These are phyloP conservation scores for Shiraia sp. DNA, from an alignment of 2,329 filamentous ascomycete species.

Conservation along the genomic window DNA sequence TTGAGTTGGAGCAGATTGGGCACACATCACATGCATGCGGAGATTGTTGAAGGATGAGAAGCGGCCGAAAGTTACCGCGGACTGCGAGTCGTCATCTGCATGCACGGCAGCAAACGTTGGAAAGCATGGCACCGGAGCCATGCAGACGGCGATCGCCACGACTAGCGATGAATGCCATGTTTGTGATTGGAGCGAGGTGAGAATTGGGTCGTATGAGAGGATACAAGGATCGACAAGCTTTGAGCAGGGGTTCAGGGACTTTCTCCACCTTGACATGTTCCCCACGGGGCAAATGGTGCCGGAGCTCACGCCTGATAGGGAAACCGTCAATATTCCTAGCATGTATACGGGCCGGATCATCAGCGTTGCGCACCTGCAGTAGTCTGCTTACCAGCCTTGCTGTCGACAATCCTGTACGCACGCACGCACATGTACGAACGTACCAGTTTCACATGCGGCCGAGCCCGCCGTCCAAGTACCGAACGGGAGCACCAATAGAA, in stretches of 20 bases:
- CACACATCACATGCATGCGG: no score
- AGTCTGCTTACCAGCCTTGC: neutral
- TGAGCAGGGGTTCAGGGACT: constrained; percentile 3
- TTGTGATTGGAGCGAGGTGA: no score
- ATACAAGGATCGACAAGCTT: constrained; percentile 5
- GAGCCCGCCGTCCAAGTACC: constrained; percentile 16
- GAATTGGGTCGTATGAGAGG: no score
- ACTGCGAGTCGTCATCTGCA: no score
- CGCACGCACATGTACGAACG: neutral
- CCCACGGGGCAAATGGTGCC: constrained; percentile 13
- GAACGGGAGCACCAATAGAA: no score
- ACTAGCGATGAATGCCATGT: no score
- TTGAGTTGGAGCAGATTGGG: no score
- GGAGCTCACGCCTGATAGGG: constrained; percentile 17
- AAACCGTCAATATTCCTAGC: constrained; percentile 14
- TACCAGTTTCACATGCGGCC: constrained; percentile 20
- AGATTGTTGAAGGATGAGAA: no score
- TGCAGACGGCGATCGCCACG: no score
- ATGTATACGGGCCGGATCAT: constrained; percentile 1
- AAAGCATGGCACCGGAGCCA: no score
- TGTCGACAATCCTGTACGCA: neutral
- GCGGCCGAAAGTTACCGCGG: no score
- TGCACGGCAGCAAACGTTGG: no score
- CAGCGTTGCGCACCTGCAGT: constrained; percentile 5
- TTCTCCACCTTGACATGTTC: constrained; percentile 4